phyloP scores from a whole-genome alignment of 1,284 basidiomycete species.

The Leccinum pachyderme region DNA sequence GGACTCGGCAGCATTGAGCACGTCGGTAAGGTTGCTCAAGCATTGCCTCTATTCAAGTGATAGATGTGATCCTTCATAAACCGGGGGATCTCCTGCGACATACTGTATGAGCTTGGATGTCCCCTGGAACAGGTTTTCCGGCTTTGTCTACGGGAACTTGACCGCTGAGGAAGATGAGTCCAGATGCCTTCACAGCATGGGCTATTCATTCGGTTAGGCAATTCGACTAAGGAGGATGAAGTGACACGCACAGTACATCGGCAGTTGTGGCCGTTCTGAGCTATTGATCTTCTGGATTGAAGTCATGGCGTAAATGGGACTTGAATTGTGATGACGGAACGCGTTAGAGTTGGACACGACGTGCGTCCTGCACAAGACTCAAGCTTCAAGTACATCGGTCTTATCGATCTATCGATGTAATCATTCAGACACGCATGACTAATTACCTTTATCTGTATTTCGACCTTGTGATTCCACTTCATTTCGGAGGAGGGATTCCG shows the following conservation, averaged over 20 bases:
- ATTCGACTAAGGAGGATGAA: background rate
- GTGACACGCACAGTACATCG: constrained; percentile 47
- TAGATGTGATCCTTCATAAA: constrained; percentile 1
- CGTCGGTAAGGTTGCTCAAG: constrained; percentile 51
- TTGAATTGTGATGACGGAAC: background rate
- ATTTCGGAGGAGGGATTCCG: background rate
- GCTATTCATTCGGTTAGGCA: constrained; percentile 32
- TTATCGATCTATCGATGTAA: constrained; percentile 7
- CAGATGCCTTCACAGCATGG: constrained; percentile 55
- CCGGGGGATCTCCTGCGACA: constrained; percentile 9
- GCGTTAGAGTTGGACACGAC: background rate
- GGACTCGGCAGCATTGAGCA: constrained; percentile 50
- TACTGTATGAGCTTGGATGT: constrained; percentile 58
- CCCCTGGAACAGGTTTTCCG: constrained; percentile 49
- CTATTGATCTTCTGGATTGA: constrained; percentile 52
- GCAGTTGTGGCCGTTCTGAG: constrained; percentile 39
- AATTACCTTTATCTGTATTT: background rate
- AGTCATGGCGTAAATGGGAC: constrained; percentile 32
- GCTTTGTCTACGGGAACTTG: constrained; percentile 50
- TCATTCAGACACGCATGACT: background rate
- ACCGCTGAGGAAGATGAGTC: constrained; percentile 58
- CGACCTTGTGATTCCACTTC: background rate
- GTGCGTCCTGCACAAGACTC: background rate
- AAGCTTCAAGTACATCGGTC: background rate
- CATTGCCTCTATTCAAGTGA: constrained; percentile 46